Base-by-base conservation (phyloP, 208 protist genomes). In the Crithidia brevicula region DNA sequence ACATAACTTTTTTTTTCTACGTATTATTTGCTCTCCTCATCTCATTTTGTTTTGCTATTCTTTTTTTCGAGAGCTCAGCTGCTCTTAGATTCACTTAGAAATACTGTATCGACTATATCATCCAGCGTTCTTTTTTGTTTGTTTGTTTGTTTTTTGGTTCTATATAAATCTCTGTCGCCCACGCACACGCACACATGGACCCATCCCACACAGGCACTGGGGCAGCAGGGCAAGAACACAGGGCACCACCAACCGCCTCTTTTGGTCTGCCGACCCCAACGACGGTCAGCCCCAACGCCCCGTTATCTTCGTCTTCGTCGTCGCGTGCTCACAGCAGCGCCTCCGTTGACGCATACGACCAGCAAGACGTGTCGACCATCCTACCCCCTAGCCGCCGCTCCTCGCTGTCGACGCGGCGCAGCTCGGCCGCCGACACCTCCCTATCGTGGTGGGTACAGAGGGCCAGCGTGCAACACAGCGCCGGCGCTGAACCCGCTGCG, bases 381-480 rank as follows among this genome's bases (percentile, higher is more conserved):
- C 51, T 73, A 3, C 57, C 67, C 1, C 67, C 67, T 1, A 73
- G 67, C 36, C 56, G 23, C 5, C 67, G 67, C 40, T 64, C 58
- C 30, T 70, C 62, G 9, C 22, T 59, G 3, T n/a, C 47, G 6
- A 28, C 54, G 20, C 54, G 56, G 13, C 43, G 47, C n/a, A 15
- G 1, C 23, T 59, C 64, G 42, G 20, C 64, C n/a, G 52, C 25
- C 5, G 50, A 51, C 22, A 11, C 64, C 4, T 9, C 50, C 38
- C 65, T 56, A 7, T 28, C 33, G 23, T 67, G 46, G 46, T 16
- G 7, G 34, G 30, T 34, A 4, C 47, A 47, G 1, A n/a, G n/a
- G n/a, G n/a, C n/a, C 16, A 22, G 36, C 36, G 36, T 40, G n/a
- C n/a, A n/a, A n/a, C n/a, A n/a, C 28, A 38, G 27, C 28, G 16